phyloP scores from a whole-genome alignment of 2,329 filamentous ascomycete genomes.

The Monosporascus ibericus region DNA sequence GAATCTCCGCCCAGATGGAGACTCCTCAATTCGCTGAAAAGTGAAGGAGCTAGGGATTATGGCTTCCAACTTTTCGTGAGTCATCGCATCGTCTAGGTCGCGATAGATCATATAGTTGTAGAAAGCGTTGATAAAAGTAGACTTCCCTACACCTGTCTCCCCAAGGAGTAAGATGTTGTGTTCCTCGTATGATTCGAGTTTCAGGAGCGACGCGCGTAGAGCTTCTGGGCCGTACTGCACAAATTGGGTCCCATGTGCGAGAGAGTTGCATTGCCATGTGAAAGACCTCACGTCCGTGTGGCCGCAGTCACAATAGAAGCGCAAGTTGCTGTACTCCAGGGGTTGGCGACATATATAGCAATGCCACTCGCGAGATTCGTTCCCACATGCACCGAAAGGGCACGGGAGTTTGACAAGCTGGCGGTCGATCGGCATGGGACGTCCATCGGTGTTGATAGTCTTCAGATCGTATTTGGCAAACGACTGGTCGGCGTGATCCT shows the following conservation, averaged over 20 bases:
- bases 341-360: slow-evolving; percentile 5
- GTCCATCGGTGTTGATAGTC: not conserved
- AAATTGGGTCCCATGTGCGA: slow-evolving; percentile 5
- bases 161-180: slow-evolving; percentile 40
- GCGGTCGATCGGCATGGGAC: not conserved
- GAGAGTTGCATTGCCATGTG: slow-evolving; percentile 1
- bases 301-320: slow-evolving; percentile 3
- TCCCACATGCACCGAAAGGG: not conserved
- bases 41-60: slow-evolving; percentile 35
- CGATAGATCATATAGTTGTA: slow-evolving; percentile 36
- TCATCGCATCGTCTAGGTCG: slow-evolving; percentile 32
- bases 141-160: slow-evolving; percentile 43
- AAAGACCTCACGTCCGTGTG: not conserved
- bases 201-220: not conserved
- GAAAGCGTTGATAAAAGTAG: slow-evolving; percentile 43
- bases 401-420: slow-evolving; percentile 2
- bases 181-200: slow-evolving; percentile 21
- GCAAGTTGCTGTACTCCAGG: slow-evolving; percentile 1
- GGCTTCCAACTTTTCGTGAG: slow-evolving; percentile 22
- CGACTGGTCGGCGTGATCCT: slow-evolving; percentile 3
- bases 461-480: slow-evolving; percentile 1
- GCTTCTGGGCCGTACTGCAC: not conserved
- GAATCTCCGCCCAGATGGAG: slow-evolving; percentile 14
- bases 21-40: slow-evolving; percentile 24
- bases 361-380: slow-evolving; percentile 1